Evolutionary conservation across 805 yeast species (phyloP).

Genomic region (Candida silvicultrix): DNA sequence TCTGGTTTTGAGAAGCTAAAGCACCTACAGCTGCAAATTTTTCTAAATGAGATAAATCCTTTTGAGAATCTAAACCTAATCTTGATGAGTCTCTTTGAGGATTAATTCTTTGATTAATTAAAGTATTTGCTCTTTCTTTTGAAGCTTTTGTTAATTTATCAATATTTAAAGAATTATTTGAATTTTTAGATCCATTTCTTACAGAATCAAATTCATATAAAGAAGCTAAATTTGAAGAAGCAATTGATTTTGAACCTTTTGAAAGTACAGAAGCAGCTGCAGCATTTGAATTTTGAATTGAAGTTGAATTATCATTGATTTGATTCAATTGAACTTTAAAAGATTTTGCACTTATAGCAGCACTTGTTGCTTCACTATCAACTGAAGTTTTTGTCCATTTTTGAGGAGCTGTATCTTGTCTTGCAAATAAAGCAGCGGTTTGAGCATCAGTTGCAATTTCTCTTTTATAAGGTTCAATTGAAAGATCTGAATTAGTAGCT

Average conservation of each 20-base stretch:
- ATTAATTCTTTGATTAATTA: constrained; percentile 24
- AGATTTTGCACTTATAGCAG: constrained; percentile 26
- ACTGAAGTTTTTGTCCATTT: constrained; percentile 46
- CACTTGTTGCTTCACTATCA: constrained; percentile 44
- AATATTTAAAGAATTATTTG: constrained; percentile 41
- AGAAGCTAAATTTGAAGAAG: constrained; percentile 32
- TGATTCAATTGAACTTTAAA: background rate
- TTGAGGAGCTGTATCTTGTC: constrained; percentile 37
- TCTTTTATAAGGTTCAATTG: constrained; percentile 61
- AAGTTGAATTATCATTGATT: background rate
- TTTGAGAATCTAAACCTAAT: constrained; percentile 36
- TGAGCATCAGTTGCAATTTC: constrained; percentile 57
- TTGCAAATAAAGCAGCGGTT: constrained; percentile 51
- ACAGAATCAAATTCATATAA: constrained; percentile 37
- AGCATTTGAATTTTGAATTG: background rate
- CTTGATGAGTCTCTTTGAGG: constrained; percentile 22
- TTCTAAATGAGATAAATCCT: constrained; percentile 36
- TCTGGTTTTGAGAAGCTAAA: constrained; percentile 42
- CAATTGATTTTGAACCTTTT: constrained; percentile 34
- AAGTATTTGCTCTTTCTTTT: constrained; percentile 28
- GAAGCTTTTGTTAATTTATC: constrained; percentile 47
- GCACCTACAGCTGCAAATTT: constrained; percentile 52
- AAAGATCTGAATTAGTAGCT: constrained; percentile 61
- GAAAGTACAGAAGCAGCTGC: constrained; percentile 5
- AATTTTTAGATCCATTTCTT: constrained; percentile 31